These are phyloP conservation scores for Adansonia grandidieri DNA, from an alignment of 441 rosid genomes.

Conservation along the genomic window DNA sequence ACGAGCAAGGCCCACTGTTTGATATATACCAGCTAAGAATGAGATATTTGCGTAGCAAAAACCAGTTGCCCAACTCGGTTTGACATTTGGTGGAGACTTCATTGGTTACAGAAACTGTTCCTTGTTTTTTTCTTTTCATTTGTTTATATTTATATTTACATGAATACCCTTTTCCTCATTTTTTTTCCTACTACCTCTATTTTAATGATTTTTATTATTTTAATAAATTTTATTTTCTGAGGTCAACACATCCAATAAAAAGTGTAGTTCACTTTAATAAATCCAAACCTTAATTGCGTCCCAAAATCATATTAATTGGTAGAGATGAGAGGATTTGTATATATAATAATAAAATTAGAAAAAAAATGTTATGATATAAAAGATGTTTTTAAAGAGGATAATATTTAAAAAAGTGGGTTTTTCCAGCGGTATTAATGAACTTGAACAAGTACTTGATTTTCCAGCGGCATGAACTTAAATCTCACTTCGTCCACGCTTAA, in stretches of 20 bases:
- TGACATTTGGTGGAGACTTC: constrained; percentile 12
- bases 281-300: too few relatives aligned
- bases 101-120: background rate
- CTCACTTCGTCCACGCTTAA: background rate
- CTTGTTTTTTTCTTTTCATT: background rate
- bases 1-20: constrained; percentile 62
- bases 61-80: constrained; percentile 29
- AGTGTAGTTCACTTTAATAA: too few relatives aligned
- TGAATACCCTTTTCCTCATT: background rate
- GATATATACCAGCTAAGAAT: constrained; percentile 67
- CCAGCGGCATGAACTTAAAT: background rate
- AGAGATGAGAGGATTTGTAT: background rate
- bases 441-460: background rate
- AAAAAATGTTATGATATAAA: background rate
- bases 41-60: constrained; percentile 36
- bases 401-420: too few relatives aligned
- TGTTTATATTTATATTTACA: constrained; percentile 1
- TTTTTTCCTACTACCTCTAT: background rate
- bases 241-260: too few relatives aligned
- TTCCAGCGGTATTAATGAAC: background rate
- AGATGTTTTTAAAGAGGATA: too few relatives aligned
- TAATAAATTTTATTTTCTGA: too few relatives aligned
- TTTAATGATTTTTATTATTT: background rate
- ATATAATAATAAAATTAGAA: too few relatives aligned
- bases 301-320: too few relatives aligned